Conservation (phyloP, 2,329 filamentous ascomycete species). For the Aspergillus sp. region DNA sequence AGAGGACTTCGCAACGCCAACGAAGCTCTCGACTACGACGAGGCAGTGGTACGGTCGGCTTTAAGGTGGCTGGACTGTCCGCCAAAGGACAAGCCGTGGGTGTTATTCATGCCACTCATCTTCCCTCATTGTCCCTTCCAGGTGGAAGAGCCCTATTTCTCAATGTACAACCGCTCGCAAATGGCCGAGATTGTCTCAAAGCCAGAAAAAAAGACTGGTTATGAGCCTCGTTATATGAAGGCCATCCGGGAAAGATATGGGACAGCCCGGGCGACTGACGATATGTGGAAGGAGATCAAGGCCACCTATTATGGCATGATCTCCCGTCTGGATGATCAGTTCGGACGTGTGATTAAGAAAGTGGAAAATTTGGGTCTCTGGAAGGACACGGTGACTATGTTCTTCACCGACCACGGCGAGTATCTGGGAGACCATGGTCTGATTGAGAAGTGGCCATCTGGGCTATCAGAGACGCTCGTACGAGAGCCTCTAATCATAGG, state of each 20-base stretch:
- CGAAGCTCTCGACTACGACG: slow-evolving; percentile 48
- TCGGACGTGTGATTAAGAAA: slow-evolving; percentile 38
- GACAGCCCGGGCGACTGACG: slow-evolving; percentile 40
- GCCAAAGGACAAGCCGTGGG: slow-evolving; percentile 22
- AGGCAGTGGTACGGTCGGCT: slow-evolving; percentile 43
- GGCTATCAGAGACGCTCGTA: neutral
- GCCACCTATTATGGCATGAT: slow-evolving; percentile 53
- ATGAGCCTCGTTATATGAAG: slow-evolving; percentile 3
- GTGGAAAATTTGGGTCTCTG: neutral
- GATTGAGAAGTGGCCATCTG: slow-evolving; percentile 42
- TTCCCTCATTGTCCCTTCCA: slow-evolving; percentile 50
- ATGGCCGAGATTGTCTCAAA: neutral
- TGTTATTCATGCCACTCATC: slow-evolving; percentile 25
- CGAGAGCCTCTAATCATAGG: neutral
- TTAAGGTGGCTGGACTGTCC: slow-evolving; percentile 47
- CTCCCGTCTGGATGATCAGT: slow-evolving; percentile 47
- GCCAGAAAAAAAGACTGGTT: neutral
- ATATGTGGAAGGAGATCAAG: slow-evolving; percentile 47
- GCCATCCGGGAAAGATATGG: slow-evolving; percentile 30
- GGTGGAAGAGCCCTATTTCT: slow-evolving; percentile 51
- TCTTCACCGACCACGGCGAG: slow-evolving; percentile 32
- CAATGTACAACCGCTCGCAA: slow-evolving; percentile 43
- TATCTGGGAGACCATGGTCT: slow-evolving; percentile 50
- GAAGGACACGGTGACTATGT: neutral
- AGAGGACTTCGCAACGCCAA: slow-evolving; percentile 39